Evolutionary conservation across 2,329 filamentous ascomycete genomes (phyloP).

Genomic region (Blastomyces parvus): DNA sequence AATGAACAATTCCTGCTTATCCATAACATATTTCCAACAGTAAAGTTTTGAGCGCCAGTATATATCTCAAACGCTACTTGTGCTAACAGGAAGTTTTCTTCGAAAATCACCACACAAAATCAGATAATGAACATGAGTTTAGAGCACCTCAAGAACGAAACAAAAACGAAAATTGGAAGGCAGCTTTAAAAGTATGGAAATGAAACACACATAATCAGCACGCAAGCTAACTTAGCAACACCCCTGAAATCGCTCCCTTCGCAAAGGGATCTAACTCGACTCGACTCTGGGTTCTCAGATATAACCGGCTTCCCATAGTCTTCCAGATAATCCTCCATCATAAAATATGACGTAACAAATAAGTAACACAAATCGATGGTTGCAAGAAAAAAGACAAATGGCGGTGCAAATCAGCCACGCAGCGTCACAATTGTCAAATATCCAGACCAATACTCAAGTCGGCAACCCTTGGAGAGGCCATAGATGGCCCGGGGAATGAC

Average conservation of each 20-base stretch:
- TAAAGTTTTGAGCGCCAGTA: no score
- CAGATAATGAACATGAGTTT: background rate
- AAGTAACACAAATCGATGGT: background rate
- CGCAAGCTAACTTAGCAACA: background rate
- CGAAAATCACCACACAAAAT: background rate
- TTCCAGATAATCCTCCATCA: no score
- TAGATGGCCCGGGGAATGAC: no score
- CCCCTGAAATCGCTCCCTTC: background rate
- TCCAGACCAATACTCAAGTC: no score
- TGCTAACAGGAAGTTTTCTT: background rate
- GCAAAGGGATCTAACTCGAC: background rate
- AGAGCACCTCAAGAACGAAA: background rate
- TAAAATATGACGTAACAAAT: background rate
- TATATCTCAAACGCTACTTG: no score
- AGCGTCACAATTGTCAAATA: background rate
- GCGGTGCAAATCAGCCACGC: background rate
- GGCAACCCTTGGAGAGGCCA: no score
- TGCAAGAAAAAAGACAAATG: background rate
- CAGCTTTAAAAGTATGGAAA: background rate
- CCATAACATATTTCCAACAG: background rate
- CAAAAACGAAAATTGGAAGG: background rate
- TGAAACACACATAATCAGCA: background rate
- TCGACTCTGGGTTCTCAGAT: no score
- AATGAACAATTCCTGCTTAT: background rate
- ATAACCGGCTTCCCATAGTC: no score